Conservation (phyloP, 176 grass and related monocot genomes). For the Bolboschoenus planiculmis region DNA sequence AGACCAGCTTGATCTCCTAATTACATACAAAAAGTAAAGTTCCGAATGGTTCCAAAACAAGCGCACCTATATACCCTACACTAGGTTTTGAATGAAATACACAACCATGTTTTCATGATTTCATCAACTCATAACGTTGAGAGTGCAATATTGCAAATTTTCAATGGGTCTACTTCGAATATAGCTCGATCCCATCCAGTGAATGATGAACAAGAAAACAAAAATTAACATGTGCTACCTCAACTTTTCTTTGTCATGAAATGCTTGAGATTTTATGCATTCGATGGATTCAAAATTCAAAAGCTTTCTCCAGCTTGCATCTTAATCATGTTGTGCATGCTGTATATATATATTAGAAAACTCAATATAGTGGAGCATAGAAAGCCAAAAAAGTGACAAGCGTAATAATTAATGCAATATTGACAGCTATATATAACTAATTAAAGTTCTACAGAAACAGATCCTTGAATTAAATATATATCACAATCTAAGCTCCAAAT, state of each 20-base stretch:
- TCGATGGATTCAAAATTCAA: neutral
- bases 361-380: neutral
- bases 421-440: conserved; percentile 7
- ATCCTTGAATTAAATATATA: neutral
- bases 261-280: neutral
- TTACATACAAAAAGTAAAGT: neutral
- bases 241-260: neutral
- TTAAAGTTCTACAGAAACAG: neutral
- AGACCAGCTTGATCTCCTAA: neutral
- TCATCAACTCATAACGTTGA: neutral
- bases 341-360: neutral
- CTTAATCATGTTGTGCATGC: neutral
- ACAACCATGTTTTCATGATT: neutral
- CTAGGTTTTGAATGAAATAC: neutral
- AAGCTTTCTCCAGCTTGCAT: neutral
- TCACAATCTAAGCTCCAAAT: conserved; percentile 18
- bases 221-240: neutral
- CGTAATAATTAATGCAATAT: neutral
- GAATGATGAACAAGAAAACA: neutral
- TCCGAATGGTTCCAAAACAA: neutral
- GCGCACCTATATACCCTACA: neutral
- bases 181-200: neutral
- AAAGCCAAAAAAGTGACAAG: neutral
- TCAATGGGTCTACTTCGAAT: neutral
- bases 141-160: neutral